A percentile compares a stretch with the other conserved stretches of the same genome.
Evolutionary conservation across 345 rosid species (phyloP).

Genomic region (Conringia planisiliqua): DNA sequence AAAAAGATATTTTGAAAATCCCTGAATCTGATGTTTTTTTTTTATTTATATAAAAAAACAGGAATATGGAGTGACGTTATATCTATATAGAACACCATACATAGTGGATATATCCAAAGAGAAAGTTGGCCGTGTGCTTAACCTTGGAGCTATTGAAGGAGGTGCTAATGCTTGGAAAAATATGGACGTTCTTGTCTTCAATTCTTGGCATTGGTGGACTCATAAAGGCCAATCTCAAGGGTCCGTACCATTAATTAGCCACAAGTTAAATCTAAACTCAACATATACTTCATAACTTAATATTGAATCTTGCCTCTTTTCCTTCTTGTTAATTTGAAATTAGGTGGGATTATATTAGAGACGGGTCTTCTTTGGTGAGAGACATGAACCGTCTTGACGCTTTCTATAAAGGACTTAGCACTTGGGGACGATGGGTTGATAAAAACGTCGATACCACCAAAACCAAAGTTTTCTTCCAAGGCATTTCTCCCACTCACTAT

Average conservation of each 20-base stretch:
- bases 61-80: slow-evolving; percentile 72
- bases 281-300: background rate
- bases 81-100: slow-evolving; percentile 75
- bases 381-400: slow-evolving; percentile 81
- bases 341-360: slow-evolving; percentile 86
- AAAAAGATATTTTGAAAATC: background rate
- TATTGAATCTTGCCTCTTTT: background rate
- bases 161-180: slow-evolving; percentile 65
- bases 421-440: slow-evolving; percentile 91
- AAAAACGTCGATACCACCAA: slow-evolving; percentile 57
- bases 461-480: slow-evolving; percentile 90
- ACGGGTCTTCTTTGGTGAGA: slow-evolving; percentile 43
- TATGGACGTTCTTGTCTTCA: slow-evolving; percentile 85
- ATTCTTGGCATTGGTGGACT: slow-evolving; percentile 99
- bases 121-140: slow-evolving; percentile 57
- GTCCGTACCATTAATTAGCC: slow-evolving; percentile 37
- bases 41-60: slow-evolving; percentile 17
- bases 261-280: background rate
- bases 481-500: slow-evolving; percentile 94
- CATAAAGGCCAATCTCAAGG: slow-evolving; percentile 67
- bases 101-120: slow-evolving; percentile 71
- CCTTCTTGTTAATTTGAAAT: background rate
- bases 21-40: background rate
- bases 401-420: slow-evolving; percentile 65
- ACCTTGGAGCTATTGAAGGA: slow-evolving; percentile 55